Percentiles rank a stretch among this genome's conserved stretches.
Conservation (phyloP, 306 rosid species). For the Pterocarpus santalinus region DNA sequence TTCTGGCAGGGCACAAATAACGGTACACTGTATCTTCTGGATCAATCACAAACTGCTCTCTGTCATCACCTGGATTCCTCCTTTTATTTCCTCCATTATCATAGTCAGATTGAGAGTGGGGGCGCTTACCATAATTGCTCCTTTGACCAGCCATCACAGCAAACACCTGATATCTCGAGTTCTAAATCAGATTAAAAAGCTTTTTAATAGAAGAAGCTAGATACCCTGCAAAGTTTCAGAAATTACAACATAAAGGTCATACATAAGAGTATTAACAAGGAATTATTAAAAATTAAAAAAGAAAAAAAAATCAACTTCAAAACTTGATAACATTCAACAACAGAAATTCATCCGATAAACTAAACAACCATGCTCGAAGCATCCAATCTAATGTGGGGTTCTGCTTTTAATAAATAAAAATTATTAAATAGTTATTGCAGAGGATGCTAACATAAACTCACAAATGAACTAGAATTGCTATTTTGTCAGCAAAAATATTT, state of each 20-base stretch:
- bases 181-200: constrained; percentile 37
- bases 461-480: too few species aligned
- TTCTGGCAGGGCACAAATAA: constrained; percentile 78
- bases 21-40: constrained; percentile 88
- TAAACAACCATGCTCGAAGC: background rate
- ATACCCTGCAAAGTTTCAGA: constrained; percentile 34
- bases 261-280: background rate
- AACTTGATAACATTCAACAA: background rate
- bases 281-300: background rate
- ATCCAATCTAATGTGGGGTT: background rate
- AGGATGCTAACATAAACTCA: too few species aligned
- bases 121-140: constrained; percentile 77
- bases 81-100: constrained; percentile 78
- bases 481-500: too few species aligned
- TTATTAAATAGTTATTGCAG: too few species aligned
- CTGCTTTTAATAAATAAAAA: background rate
- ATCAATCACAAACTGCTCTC: constrained; percentile 87
- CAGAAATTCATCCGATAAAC: background rate
- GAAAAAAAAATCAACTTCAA: background rate
- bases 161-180: constrained; percentile 44
- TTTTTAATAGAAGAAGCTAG: background rate
- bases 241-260: constrained; percentile 16
- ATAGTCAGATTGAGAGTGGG: constrained; percentile 76
- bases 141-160: constrained; percentile 81
- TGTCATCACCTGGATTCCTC: constrained; percentile 83